Evolutionary conservation across 257 asterid genomes (phyloP).

Genomic region (Primulina huaijiensis): DNA sequence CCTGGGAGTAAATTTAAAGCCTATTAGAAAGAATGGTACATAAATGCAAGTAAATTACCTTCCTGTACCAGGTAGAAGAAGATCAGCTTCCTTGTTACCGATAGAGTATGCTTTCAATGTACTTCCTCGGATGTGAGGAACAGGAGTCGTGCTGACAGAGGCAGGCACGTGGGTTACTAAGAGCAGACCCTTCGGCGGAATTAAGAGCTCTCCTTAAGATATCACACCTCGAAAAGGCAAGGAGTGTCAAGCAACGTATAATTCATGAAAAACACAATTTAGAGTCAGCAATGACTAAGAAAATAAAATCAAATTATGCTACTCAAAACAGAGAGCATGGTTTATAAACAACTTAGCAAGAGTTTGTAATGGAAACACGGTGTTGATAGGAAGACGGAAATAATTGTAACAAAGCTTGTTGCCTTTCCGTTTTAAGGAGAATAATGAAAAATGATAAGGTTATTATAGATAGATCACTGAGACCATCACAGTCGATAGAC

Average conservation of each 20-base stretch:
- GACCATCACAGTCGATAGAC: neutral
- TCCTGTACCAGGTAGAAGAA: conserved; percentile 49
- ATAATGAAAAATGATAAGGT: neutral
- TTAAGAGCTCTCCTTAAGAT: conserved; percentile 34
- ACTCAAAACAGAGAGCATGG: neutral
- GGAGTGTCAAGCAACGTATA: neutral
- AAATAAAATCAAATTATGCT: neutral
- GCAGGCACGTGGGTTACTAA: conserved; percentile 48
- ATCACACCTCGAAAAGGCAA: conserved; percentile 29
- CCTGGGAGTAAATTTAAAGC: neutral
- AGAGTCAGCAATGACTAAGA: neutral
- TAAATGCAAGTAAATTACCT: conserved; percentile 27
- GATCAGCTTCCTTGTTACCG: conserved; percentile 41
- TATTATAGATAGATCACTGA: neutral
- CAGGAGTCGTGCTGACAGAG: conserved; percentile 37
- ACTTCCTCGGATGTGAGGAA: conserved; percentile 42
- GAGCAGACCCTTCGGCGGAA: conserved; percentile 44
- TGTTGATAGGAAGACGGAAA: neutral
- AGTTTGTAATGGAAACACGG: neutral
- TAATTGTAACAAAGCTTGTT: neutral
- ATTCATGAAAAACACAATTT: neutral
- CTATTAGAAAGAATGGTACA: neutral
- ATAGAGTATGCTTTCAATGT: conserved; percentile 45
- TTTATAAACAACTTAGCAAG: neutral
- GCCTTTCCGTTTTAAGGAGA: too few species aligned